These are phyloP conservation scores for Suhomyces panamericanus DNA, from an alignment of 1,139 yeast genomes.

Conservation along the genomic window DNA sequence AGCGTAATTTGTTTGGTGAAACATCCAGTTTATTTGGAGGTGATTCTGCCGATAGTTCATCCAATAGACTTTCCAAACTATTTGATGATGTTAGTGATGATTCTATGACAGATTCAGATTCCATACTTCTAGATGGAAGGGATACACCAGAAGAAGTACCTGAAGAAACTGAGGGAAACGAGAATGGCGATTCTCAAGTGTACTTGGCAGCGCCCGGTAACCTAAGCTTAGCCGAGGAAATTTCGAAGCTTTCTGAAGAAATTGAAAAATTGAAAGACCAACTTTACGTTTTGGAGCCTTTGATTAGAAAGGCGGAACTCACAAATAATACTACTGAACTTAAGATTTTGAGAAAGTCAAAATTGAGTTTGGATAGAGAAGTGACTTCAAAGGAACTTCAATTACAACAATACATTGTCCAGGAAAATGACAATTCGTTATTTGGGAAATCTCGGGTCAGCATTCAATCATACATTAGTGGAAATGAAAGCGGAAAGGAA, in stretches of 20 bases:
- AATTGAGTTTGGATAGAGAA: constrained; percentile 65
- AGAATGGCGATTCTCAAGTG: constrained; percentile 28
- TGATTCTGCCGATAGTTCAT: constrained; percentile 12
- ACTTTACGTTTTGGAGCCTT: constrained; percentile 59
- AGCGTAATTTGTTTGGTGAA: constrained; percentile 41
- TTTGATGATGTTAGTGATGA: constrained; percentile 41
- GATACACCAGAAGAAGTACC: constrained; percentile 22
- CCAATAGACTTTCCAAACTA: constrained; percentile 27
- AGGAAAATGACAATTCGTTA: constrained; percentile 77
- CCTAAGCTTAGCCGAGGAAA: constrained; percentile 65
- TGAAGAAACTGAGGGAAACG: constrained; percentile 2
- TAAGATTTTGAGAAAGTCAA: constrained; percentile 66
- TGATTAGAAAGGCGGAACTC: constrained; percentile 76
- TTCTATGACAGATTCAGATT: constrained; percentile 36
- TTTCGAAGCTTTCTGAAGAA: constrained; percentile 53
- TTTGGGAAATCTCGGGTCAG: constrained; percentile 66
- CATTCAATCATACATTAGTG: constrained; percentile 67
- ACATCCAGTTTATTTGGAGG: constrained; percentile 28
- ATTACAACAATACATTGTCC: constrained; percentile 78
- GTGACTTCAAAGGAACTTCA: constrained; percentile 69
- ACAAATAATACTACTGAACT: constrained; percentile 73
- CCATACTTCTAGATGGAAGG: constrained; percentile 19
- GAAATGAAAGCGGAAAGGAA: constrained; percentile 56
- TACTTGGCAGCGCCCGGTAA: constrained; percentile 69
- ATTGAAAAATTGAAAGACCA: constrained; percentile 67